phyloP scores from a whole-genome alignment of 1,284 basidiomycete genomes.

The Microbotryum violaceum region DNA sequence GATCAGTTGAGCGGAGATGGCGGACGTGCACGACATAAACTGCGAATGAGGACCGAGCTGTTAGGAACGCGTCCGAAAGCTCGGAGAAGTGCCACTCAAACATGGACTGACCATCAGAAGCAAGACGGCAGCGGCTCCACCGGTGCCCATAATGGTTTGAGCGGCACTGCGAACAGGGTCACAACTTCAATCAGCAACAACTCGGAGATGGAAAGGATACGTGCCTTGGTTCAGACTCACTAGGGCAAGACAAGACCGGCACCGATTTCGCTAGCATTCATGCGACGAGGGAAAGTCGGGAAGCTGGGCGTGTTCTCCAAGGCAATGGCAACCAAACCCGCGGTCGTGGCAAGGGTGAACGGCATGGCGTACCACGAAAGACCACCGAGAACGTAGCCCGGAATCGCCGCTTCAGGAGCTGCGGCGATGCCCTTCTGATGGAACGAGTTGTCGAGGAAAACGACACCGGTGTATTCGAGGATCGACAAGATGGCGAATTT shows the following conservation, averaged over 20 bases:
- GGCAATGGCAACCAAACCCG: constrained; percentile 14
- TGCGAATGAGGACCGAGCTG: constrained; percentile 16
- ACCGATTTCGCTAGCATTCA: constrained; percentile 53
- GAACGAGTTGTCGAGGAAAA: constrained; percentile 58
- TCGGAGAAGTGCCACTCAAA: no score
- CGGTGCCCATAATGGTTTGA: constrained; percentile 52
- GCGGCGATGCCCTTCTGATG: constrained; percentile 39
- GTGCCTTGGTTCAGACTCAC: no score
- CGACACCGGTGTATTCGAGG: constrained; percentile 16
- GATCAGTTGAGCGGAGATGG: constrained; percentile 65
- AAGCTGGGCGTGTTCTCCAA: constrained; percentile 10
- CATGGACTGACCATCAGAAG: constrained; percentile 39
- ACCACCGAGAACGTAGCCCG: constrained; percentile 41
- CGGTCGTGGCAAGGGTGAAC: constrained; percentile 42
- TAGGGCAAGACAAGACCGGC: constrained; percentile 74
- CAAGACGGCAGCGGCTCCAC: constrained; percentile 62
- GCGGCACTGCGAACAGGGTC: constrained; percentile 44
- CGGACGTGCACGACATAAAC: constrained; percentile 36
- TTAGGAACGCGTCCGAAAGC: no score
- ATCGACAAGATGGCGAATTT: constrained; percentile 50
- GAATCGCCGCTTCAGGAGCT: constrained; percentile 34
- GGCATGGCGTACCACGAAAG: constrained; percentile 66
- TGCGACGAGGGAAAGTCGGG: constrained; percentile 15
- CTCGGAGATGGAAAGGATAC: no score
- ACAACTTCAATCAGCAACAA: no score